Percentiles rank a stretch among this genome's conserved stretches.
These are phyloP conservation scores for Wickerhamomyces mucosus DNA, from an alignment of 805 yeast genomes.

Conservation along the genomic window DNA sequence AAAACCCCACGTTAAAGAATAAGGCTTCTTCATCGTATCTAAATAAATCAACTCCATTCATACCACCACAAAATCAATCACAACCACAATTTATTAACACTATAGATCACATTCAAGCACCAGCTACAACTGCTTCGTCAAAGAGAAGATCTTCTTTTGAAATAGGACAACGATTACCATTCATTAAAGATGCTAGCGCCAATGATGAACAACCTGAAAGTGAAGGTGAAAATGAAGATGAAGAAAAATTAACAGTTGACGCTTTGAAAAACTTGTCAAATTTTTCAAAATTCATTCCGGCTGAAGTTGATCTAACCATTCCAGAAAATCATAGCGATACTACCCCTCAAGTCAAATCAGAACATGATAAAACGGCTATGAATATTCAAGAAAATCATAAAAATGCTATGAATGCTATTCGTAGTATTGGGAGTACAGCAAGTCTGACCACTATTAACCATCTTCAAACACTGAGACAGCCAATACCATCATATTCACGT, in stretches of 20 bases:
- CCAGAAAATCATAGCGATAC: constrained; percentile 2
- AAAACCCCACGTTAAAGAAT: constrained; percentile 8
- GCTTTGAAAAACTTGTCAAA: constrained; percentile 28
- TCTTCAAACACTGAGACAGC: constrained; percentile 2
- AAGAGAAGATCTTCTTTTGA: constrained; percentile 22
- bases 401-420: too few relatives aligned
- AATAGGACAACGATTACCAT: constrained; percentile 25
- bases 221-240: constrained; percentile 23
- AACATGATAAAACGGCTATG: neutral
- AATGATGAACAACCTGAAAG: constrained; percentile 10
- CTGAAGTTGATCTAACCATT: constrained; percentile 17
- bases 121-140: constrained; percentile 28
- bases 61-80: constrained; percentile 8
- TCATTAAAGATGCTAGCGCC: constrained; percentile 19
- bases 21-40: too few relatives aligned
- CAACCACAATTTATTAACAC: constrained; percentile 20
- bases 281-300: constrained; percentile 19
- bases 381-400: too few relatives aligned
- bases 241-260: constrained; percentile 27
- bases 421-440: too few relatives aligned
- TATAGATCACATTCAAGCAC: constrained; percentile 31
- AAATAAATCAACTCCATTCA: too few relatives aligned
- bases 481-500: constrained; percentile 5
- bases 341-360: neutral
- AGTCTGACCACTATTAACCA: neutral